Conservation (phyloP, 2,329 filamentous ascomycete genomes). For the Alternaria rosae region DNA sequence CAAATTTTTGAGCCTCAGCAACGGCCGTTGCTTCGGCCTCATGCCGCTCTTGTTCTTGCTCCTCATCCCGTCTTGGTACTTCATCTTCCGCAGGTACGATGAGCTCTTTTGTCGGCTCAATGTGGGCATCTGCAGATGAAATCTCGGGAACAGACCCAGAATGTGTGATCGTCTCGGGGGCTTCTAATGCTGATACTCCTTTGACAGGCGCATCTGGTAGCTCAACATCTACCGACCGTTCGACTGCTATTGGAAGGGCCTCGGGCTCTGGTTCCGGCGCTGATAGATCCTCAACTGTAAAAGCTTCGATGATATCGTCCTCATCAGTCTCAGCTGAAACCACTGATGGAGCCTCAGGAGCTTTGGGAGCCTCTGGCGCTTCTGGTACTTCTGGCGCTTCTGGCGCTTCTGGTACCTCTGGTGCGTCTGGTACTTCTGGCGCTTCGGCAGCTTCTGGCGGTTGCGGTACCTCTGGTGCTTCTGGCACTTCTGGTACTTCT, state of each 20-base stretch:
- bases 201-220: conserved; percentile 11
- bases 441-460: background rate
- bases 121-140: background rate
- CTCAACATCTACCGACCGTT: conserved; percentile 8
- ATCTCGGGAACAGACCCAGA: background rate
- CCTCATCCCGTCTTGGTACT: background rate
- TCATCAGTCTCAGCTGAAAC: background rate
- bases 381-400: background rate
- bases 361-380: background rate
- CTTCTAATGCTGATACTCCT: background rate
- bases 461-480: background rate
- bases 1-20: background rate
- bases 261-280: background rate
- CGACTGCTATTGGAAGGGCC: background rate
- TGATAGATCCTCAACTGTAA: background rate
- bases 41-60: conserved; percentile 2
- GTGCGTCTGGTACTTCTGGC: background rate
- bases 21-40: conserved; percentile 3
- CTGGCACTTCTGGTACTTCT: background rate
- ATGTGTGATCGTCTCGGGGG: background rate
- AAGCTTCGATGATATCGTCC: background rate
- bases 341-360: conserved; percentile 4
- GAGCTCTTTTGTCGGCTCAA: conserved; percentile 1
- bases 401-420: background rate
- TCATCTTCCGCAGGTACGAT: background rate